Base-by-base conservation (phyloP, 2,329 filamentous ascomycete genomes). In the Hypoxylon sp. region DNA sequence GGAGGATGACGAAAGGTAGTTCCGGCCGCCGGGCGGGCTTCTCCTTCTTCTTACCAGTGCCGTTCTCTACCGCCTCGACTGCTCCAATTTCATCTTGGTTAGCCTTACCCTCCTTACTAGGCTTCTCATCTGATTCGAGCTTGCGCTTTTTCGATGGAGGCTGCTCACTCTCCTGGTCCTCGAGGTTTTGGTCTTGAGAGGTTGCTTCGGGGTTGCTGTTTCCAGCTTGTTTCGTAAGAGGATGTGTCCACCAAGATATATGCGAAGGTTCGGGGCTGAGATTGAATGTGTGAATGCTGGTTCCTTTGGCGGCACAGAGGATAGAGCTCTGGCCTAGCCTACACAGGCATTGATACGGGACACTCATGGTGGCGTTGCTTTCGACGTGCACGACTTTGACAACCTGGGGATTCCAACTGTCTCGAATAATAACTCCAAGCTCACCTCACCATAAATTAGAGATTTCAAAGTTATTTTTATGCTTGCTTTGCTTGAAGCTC, bases 221-320 rank as follows among this genome's bases (percentile, higher is more conserved):
- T n/a, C 47, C 50, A 26, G 22, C 28, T 44, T 64, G 46, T 37
- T 62, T 68, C 2, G 59, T 28, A 22, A 52, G 58, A 2, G 73
- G 72, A 59, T 74, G 73, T 59, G 63, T 68, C 73, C 73, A 74
- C 11, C 71, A 70, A 19, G 68, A 72, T 8, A 74, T 41, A 6
- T 67, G 49, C 7, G 63, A 66, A 26, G 68, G 30, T n/a, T 46
- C 56, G 4, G 61, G 46, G 19, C 37, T 72, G 6, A 89, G 78
- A 72, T 82, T 82, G 75, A 92, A 90, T 2, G 87, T 86, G 72
- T 92, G 85, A 56, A 97, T 86, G 70, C 84, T 86, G 49, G 89
- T 85, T 13, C 92, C 92, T 64, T 89, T 88, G 24, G 92, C 91
- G 37, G 90, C 91, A 70, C 96, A 84, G 17, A 97, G 77, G 19